Percentiles rank a stretch among this genome's conserved stretches.
Evolutionary conservation across 495 filamentous ascomycete species (phyloP).

Genomic region (Chaetomidium leptoderma): DNA sequence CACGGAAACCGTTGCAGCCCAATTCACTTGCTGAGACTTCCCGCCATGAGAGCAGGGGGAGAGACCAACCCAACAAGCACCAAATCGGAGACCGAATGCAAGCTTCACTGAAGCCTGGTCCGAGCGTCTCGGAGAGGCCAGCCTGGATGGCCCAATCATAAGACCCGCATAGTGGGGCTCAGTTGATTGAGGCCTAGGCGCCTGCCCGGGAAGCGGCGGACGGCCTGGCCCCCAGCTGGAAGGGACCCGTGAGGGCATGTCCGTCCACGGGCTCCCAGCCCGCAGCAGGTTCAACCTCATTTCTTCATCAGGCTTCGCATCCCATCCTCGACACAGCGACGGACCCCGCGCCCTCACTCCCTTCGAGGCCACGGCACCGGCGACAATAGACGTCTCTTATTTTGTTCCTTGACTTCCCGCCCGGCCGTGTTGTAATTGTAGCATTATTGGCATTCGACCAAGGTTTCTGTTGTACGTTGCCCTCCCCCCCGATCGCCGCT

Average conservation of each 20-base stretch:
- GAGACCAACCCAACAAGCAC: not conserved
- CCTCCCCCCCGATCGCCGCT: not conserved
- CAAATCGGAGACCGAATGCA: not conserved
- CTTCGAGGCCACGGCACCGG: not conserved
- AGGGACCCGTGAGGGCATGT: not conserved
- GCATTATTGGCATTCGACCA: conserved; percentile 27
- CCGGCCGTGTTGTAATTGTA: conserved; percentile 27
- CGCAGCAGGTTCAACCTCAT: conserved; percentile 18
- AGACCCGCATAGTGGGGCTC: not conserved
- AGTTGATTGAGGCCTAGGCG: not conserved
- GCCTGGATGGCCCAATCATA: not conserved
- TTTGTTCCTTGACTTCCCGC: conserved; percentile 8
- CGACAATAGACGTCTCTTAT: conserved; percentile 12
- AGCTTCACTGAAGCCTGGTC: not conserved
- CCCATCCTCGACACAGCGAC: conserved; percentile 5
- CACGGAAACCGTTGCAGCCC: not conserved
- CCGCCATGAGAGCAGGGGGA: not conserved
- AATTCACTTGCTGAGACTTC: not conserved
- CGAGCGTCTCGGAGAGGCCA: conserved; percentile 1
- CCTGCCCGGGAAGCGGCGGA: conserved; percentile 1
- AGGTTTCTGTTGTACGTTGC: conserved; percentile 22
- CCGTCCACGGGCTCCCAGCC: not conserved
- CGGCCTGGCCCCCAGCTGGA: too few relatives aligned
- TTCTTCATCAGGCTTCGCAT: conserved; percentile 14
- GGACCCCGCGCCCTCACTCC: conserved; percentile 4